phyloP scores from a whole-genome alignment of 148 eudicot genomes.

The Hydrangea macrophylla region DNA sequence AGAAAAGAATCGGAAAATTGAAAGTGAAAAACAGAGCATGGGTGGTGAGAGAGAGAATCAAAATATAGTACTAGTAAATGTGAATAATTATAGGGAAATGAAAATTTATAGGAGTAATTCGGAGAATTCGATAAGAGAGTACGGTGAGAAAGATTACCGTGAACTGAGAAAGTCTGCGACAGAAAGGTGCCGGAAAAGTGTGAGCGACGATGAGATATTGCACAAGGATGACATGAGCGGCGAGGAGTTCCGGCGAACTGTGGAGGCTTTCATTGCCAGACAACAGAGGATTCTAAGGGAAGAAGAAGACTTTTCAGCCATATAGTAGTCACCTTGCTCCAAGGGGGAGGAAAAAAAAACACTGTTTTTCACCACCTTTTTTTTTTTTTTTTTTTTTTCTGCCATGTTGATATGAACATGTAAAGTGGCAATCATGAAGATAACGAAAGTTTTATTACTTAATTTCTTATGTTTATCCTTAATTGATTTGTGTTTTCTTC shows the following conservation, averaged over 20 bases:
- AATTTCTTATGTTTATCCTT: no score
- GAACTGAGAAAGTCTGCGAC: conserved; percentile 46
- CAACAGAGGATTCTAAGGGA: conserved; percentile 66
- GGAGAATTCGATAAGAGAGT: conserved; percentile 26
- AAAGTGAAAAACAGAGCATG: conserved; percentile 19
- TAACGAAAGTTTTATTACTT: no score
- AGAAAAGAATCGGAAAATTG: conserved; percentile 2
- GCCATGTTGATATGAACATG: no score
- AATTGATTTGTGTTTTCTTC: no score
- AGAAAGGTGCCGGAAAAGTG: conserved; percentile 26
- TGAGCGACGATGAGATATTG: neutral
- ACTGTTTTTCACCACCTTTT: no score
- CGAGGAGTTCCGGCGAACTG: conserved; percentile 59
- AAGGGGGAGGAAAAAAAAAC: no score
- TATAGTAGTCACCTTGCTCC: no score
- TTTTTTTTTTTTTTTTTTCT: no score
- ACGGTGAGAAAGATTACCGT: conserved; percentile 6
- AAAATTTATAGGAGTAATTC: conserved; percentile 53
- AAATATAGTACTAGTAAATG: neutral
- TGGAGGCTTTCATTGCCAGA: conserved; percentile 68
- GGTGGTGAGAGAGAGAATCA: neutral
- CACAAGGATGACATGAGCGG: conserved; percentile 64
- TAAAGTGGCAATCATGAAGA: no score
- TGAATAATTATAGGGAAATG: neutral
- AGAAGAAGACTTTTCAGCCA: conserved; percentile 38